Percentiles rank a stretch among this genome's conserved stretches.
Evolutionary conservation across 192 early-diverging fungal genomes (phyloP).

Genomic region (Linnemannia exigua): DNA sequence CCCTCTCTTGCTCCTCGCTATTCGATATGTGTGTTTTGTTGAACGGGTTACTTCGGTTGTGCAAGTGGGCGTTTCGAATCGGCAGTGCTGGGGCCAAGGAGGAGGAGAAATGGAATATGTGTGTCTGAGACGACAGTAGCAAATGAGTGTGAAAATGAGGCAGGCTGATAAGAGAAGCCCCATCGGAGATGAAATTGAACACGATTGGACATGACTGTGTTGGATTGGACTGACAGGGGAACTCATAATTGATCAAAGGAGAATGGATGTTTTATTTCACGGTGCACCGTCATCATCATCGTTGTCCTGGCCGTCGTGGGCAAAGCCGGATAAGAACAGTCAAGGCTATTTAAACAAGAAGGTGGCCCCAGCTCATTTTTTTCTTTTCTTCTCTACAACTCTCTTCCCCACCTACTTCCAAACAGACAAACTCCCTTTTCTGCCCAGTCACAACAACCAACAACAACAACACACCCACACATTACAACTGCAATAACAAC

Average conservation of each 20-base stretch:
- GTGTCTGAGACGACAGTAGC: background rate
- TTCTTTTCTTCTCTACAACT: background rate
- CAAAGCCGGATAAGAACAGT: background rate
- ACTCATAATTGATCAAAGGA: background rate
- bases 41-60: background rate
- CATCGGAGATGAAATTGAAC: background rate
- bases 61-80: no score
- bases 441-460: background rate
- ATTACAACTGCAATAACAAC: no score
- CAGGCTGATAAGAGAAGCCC: background rate
- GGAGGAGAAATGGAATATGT: background rate
- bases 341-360: background rate
- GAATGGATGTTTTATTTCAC: background rate
- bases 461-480: background rate
- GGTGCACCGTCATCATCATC: background rate
- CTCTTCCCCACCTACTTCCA: background rate
- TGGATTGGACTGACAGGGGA: background rate
- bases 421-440: background rate
- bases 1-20: background rate
- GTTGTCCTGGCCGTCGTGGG: background rate
- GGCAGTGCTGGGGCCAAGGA: conserved; percentile 1
- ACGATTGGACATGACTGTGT: background rate
- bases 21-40: background rate
- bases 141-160: background rate
- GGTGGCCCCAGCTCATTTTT: background rate